These are phyloP conservation scores for Tricholoma matsutake DNA, from an alignment of 768 basidiomycete genomes.

Conservation along the genomic window DNA sequence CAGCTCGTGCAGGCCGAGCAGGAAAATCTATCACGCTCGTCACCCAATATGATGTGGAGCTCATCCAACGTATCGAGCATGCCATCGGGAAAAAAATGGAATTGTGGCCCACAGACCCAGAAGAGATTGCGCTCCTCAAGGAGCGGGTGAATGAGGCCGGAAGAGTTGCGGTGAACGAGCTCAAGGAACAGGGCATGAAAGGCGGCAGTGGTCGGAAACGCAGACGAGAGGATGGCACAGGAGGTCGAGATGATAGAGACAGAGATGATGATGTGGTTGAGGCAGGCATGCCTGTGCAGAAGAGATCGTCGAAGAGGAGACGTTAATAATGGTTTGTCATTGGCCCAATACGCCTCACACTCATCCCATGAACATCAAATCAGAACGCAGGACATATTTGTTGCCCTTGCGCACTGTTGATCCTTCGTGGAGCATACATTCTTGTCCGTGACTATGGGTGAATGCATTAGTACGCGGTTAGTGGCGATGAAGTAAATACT, in stretches of 20 bases:
- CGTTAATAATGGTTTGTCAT: conserved; percentile 17
- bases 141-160: conserved; percentile 90
- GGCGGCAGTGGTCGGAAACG: conserved; percentile 37
- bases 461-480: neutral
- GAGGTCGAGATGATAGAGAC: conserved; percentile 73
- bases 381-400: conserved; percentile 74
- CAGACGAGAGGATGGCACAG: conserved; percentile 42
- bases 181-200: conserved; percentile 69
- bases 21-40: conserved; percentile 98
- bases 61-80: conserved; percentile 90
- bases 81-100: conserved; percentile 93
- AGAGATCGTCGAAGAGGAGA: conserved; percentile 50
- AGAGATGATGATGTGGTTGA: conserved; percentile 92
- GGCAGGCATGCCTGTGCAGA: conserved; percentile 76
- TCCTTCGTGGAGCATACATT: conserved; percentile 73
- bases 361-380: conserved; percentile 56
- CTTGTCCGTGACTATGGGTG: conserved; percentile 58
- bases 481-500: neutral
- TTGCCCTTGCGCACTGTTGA: conserved; percentile 55
- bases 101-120: conserved; percentile 80
- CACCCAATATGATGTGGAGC: conserved; percentile 97
- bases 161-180: conserved; percentile 70
- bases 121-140: conserved; percentile 82
- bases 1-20: conserved; percentile 94
- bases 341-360: neutral